Base-by-base conservation (phyloP, 2,329 filamentous ascomycete species). In the Dactylonectria estremocensis region DNA sequence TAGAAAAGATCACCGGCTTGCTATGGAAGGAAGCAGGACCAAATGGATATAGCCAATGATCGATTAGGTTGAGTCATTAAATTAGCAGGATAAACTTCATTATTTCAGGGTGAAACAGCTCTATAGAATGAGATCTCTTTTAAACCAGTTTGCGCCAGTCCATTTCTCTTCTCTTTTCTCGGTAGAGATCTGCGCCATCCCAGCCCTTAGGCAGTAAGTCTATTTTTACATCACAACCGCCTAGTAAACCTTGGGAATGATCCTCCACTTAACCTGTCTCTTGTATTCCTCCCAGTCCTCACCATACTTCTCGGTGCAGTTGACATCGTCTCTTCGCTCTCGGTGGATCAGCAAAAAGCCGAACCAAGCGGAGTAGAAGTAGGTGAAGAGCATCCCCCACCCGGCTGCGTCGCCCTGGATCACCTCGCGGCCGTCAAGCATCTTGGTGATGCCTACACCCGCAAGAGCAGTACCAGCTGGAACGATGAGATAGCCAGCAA, bases 311-410 rank as follows among this genome's bases (percentile, higher is more conserved):
- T 88, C 88, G 62, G 87, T 85, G 79, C 95, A 98, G 83, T 96
- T 96, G 77, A 92, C 92, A 74, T 97, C 94, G 72, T 97, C 95
- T 64, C 95, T 87, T 60, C 90, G 84, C 81, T 97, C 94, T 14
- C 95, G 91, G 78, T 97, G 95, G 61, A 97, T 85, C 14, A 97
- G 85, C 71, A 98, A 80, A 11, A 96, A 84, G 0, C 90, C 94
- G 82, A 97, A 97, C 83, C 97, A 98, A 5, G 96, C 77, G 66
- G 97, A 87, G 82, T 96, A 97, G 78, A 97, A 97, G 83, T 97
- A 97, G 0, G 95, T 97, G 74, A 97, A 90, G 24, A 95, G 83
- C 82, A 95, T 94, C 37, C 92, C 94, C 88, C 92, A 97, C 10
- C 94, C 94, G 64, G 88, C 89, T 14, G 92, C 91, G 16, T 90